Evolutionary conservation across 2,329 filamentous ascomycete species (phyloP), one percentile per base, ranked within the genome.

Genomic region (Exserohilum turcica): DNA sequence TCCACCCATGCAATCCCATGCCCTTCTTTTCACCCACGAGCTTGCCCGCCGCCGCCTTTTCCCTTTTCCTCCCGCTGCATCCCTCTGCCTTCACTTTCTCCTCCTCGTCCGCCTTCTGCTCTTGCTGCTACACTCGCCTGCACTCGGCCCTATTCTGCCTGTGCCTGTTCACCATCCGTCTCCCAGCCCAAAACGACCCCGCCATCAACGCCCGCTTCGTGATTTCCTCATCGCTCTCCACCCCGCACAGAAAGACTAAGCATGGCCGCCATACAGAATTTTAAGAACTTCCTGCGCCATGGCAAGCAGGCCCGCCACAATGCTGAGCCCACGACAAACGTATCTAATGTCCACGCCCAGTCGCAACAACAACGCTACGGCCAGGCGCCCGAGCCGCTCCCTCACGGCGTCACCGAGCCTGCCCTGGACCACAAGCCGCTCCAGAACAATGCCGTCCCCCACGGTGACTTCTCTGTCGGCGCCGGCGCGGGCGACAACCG

Each of bases 251-350:
- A 52, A 24, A 49, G 16, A 61, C 64, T 64, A 62, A 65, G 57
- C 55, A 87, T 87, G 85, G 85, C 83, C 67, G 85, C 85, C 40
- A 96, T 97, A 79, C 93, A 97, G 80, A 94, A 94, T 74, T 85
- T 97, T 68, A 97, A 97, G 79, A 97, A 97, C 78, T 95, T 97
- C 78, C 94, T 97, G 78, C 90, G 93, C 64, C 93, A 97, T 82
- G 93, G 93, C 78, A 97, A 97, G 81, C 92, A 96, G 82, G 93
- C 92, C 66, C 89, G 91, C 63, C 82, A 84, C 63, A 82, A 85
- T 51, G 84, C 80, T 55, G 84, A 85, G 72, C 81, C 83, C 63
- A 88, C 82, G 63, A 86, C 84, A 56, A 82, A 84, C 66, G 80
- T 87, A 58, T 85, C 85, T 48, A 78, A 82, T 52, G 81, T 88